Percentiles rank a stretch among this genome's conserved stretches.
These are phyloP conservation scores for Eremothecium gossypii DNA, from an alignment of 1,139 yeast species.

Conservation along the genomic window DNA sequence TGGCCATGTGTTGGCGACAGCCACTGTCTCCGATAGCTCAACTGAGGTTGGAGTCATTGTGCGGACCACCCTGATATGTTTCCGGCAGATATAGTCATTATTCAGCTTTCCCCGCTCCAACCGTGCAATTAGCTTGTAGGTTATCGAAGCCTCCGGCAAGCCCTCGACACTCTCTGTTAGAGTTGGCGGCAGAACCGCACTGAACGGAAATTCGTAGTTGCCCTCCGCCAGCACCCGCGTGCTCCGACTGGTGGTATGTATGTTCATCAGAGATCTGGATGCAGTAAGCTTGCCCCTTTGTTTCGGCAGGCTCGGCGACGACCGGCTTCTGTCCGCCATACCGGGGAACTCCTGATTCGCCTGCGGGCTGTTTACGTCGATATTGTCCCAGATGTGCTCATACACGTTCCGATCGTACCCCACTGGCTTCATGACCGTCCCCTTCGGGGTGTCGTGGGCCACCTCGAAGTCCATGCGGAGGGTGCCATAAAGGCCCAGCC, in stretches of 20 bases:
- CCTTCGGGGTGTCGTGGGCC: slow-evolving; percentile 38
- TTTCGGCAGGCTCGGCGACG: slow-evolving; percentile 15
- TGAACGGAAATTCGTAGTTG: slow-evolving; percentile 86
- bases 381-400: slow-evolving; percentile 73
- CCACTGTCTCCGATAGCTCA: slow-evolving; percentile 84
- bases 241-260: slow-evolving; percentile 24
- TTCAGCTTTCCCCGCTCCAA: slow-evolving; percentile 79
- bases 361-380: slow-evolving; percentile 3
- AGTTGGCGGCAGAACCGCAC: slow-evolving; percentile 74
- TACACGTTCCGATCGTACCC: slow-evolving; percentile 58
- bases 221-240: slow-evolving; percentile 49
- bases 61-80: slow-evolving; percentile 74
- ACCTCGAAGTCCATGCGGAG: slow-evolving; percentile 53
- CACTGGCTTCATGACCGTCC: slow-evolving; percentile 41
- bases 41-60: slow-evolving; percentile 82
- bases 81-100: slow-evolving; percentile 54
- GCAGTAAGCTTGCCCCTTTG: slow-evolving; percentile 25
- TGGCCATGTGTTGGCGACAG: slow-evolving; percentile 97
- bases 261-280: slow-evolving; percentile 22
- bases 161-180: slow-evolving; percentile 89
- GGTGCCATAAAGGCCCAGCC: slow-evolving; percentile 56
- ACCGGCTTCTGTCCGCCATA: slow-evolving; percentile 14
- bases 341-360: background rate
- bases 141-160: slow-evolving; percentile 72
- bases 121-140: slow-evolving; percentile 67